Conservation (phyloP, 2,329 filamentous ascomycete species). For the Chaetomiaceae sp. region DNA sequence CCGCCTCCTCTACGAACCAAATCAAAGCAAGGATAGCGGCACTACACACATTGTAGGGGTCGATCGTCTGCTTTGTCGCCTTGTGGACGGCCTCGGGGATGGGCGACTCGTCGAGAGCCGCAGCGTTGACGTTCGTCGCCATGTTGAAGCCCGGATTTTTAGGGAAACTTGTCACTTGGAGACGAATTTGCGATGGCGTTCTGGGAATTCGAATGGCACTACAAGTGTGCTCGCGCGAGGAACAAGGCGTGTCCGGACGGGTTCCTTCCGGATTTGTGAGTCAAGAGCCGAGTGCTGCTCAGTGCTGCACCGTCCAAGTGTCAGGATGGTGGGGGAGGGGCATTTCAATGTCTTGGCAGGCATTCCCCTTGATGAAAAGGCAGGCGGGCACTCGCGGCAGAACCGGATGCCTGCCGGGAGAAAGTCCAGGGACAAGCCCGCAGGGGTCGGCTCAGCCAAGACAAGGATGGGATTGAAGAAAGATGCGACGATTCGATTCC, state of each 20-base stretch:
- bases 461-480: not conserved
- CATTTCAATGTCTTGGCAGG: slow-evolving; percentile 4
- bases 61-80: slow-evolving; percentile 28
- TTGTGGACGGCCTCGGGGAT: slow-evolving; percentile 17
- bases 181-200: not conserved
- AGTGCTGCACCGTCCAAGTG: not conserved
- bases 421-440: slow-evolving; percentile 3
- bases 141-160: slow-evolving; percentile 8
- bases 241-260: too few relatives aligned
- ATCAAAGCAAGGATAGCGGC: not conserved
- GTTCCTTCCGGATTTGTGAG: slow-evolving; percentile 7
- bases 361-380: too few relatives aligned
- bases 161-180: not conserved
- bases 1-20: too few relatives aligned
- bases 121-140: slow-evolving; percentile 22
- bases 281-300: slow-evolving; percentile 10
- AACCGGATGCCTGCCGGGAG: slow-evolving; percentile 11
- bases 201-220: not conserved
- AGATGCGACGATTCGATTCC: not conserved
- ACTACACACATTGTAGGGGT: slow-evolving; percentile 30
- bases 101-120: slow-evolving; percentile 24
- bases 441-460: not conserved
- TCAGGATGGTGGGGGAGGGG: slow-evolving; percentile 20
- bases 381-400: slow-evolving; percentile 14
- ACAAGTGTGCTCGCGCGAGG: too few relatives aligned